Evolutionary conservation across 1,284 basidiomycete species (phyloP), one percentile per base, ranked within the genome.

Genomic region (Ganoderma sinense): DNA sequence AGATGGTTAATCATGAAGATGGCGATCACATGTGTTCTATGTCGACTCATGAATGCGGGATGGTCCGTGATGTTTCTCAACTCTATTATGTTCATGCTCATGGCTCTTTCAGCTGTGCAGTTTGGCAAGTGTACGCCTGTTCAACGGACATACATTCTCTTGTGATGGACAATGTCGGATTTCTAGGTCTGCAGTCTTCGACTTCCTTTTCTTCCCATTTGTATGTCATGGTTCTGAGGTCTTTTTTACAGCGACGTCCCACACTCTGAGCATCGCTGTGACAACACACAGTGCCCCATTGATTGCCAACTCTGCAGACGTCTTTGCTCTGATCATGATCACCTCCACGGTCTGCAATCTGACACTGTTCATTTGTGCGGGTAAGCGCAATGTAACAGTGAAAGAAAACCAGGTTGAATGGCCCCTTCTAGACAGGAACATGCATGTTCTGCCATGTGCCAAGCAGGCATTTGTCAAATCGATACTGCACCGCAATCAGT

Each of bases 401-500:
- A 39, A 26, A 4, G 6, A 67, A 7, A 26, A n/a, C 23, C 48
- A 26, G 31, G 20, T 4, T 41, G 14, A 29, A 41, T 29, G 16
- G 26, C 10, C 62, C 18, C 39, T 31, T 13, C 1, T 43, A 88
- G 87, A 0, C 82, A 89, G 80, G 80, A 83, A 11, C 88, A 91
- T 75, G 66, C 80, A 20, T 90, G 89, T 74, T 68, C 73, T 10
- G 77, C 79, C 0, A 51, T 78, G 1, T 90, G 89, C 71, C 72
- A 79, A 48, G 80, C 84, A 0, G 89, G 88, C 0, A 86, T 87
- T 31, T 89, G 88, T 68, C 82, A 89, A 67, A 89, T 91, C 6
- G 87, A 88, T 45, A 88, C 85, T 0, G 80, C 84, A 0, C 89
- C 89, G 0, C 83, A 87, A 67, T 87, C 88, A 0, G 84, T 91